phyloP scores from a whole-genome alignment of 345 rosid genomes.

The Noccaea caerulescens region DNA sequence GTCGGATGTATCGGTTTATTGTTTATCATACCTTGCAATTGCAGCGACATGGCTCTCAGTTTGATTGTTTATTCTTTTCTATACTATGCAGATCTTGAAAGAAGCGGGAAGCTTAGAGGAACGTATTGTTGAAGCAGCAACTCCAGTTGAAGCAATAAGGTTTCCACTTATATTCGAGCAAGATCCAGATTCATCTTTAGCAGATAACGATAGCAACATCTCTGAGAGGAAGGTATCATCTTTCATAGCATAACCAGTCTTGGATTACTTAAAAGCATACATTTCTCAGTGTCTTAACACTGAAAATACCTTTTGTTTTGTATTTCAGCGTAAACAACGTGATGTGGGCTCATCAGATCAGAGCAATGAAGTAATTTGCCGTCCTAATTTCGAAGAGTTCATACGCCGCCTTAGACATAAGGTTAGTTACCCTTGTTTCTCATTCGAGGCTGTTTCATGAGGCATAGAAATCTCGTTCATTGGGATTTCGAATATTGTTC shows the following conservation, averaged over 20 bases:
- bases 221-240: constrained; percentile 70
- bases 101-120: constrained; percentile 61
- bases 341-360: constrained; percentile 46
- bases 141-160: constrained; percentile 69
- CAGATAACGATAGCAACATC: constrained; percentile 38
- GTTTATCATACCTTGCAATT: constrained; percentile 11
- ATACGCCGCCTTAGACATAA: constrained; percentile 72
- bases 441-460: constrained; percentile 18
- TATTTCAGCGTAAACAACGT: constrained; percentile 64
- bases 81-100: constrained; percentile 49
- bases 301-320: constrained; percentile 15
- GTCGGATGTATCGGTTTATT: neutral
- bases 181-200: constrained; percentile 45
- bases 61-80: constrained; percentile 6
- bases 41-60: neutral
- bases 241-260: constrained; percentile 9
- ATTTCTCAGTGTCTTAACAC: constrained; percentile 30
- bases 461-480: neutral
- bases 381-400: constrained; percentile 85
- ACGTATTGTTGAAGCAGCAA: constrained; percentile 68
- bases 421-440: constrained; percentile 51
- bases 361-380: constrained; percentile 67
- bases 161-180: constrained; percentile 51
- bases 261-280: constrained; percentile 7
- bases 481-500: neutral